These are phyloP conservation scores for Chalciporus chontae DNA, from an alignment of 768 basidiomycete genomes.

Conservation along the genomic window DNA sequence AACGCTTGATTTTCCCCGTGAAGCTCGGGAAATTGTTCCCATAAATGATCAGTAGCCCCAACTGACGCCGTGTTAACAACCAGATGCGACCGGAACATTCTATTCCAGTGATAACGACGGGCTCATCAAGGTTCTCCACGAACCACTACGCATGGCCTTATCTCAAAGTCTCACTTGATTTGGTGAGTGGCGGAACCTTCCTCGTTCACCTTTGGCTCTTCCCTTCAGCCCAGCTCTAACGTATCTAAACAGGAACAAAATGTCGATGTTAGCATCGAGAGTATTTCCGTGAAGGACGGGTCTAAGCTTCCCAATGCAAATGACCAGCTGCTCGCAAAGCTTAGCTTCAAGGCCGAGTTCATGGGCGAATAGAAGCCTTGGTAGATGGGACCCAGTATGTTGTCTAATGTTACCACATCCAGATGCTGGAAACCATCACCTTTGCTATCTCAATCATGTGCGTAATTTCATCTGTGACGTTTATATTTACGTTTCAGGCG, in stretches of 20 bases:
- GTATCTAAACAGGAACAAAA: constrained; percentile 24
- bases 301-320: constrained; percentile 41
- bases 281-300: neutral
- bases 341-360: constrained; percentile 73
- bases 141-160: too few relatives aligned
- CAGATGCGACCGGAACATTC: too few relatives aligned
- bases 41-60: too few relatives aligned
- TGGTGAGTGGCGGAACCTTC: constrained; percentile 3
- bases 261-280: constrained; percentile 7
- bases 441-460: constrained; percentile 75
- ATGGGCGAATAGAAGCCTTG: constrained; percentile 51
- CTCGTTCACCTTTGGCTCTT: too few relatives aligned
- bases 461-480: constrained; percentile 64
- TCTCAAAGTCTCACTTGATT: neutral
- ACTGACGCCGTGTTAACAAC: too few relatives aligned
- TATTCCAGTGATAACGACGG: too few relatives aligned
- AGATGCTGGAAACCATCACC: constrained; percentile 57
- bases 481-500: constrained; percentile 59
- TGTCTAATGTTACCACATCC: constrained; percentile 28
- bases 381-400: too few relatives aligned
- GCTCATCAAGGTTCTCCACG: too few relatives aligned
- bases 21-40: too few relatives aligned
- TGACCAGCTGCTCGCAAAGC: constrained; percentile 54
- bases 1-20: too few relatives aligned
- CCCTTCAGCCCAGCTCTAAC: neutral